Conservation (phyloP, 2,329 filamentous ascomycete genomes). For the Pleoardoris graminearum region DNA sequence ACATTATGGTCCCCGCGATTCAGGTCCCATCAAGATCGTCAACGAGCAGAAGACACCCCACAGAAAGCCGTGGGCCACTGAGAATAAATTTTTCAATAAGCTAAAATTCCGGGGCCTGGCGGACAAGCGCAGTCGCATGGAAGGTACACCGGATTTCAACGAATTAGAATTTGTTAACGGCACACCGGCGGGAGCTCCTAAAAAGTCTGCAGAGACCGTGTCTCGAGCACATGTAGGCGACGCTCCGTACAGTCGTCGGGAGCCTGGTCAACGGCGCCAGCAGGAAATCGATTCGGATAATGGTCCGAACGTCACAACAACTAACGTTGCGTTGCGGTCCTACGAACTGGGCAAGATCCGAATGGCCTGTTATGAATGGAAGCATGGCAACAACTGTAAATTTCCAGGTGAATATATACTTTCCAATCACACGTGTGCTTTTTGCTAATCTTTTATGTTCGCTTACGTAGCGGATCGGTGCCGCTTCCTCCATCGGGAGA, state of each 20-base stretch:
- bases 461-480: constrained; percentile 24
- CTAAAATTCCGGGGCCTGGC: constrained; percentile 22
- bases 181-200: constrained; percentile 12
- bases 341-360: constrained; percentile 35
- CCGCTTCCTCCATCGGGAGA: constrained; percentile 33
- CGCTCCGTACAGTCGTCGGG: constrained; percentile 31
- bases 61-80: constrained; percentile 19
- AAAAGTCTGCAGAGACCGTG: not conserved
- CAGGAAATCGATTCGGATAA: constrained; percentile 11
- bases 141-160: constrained; percentile 30
- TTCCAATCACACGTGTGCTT: not conserved
- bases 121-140: constrained; percentile 25
- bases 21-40: constrained; percentile 28
- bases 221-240: constrained; percentile 5
- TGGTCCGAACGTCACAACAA: constrained; percentile 2
- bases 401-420: not conserved
- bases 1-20: not conserved
- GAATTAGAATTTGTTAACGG: constrained; percentile 32
- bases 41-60: constrained; percentile 23
- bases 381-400: constrained; percentile 26
- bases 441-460: not conserved
- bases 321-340: constrained; percentile 12
- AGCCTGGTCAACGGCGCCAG: constrained; percentile 18
- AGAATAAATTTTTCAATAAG: constrained; percentile 22
- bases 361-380: constrained; percentile 35